A percentile compares a stretch with the other conserved stretches of the same genome.
Conservation (phyloP, 768 basidiomycete genomes). For the Lactarius hengduanensis region DNA sequence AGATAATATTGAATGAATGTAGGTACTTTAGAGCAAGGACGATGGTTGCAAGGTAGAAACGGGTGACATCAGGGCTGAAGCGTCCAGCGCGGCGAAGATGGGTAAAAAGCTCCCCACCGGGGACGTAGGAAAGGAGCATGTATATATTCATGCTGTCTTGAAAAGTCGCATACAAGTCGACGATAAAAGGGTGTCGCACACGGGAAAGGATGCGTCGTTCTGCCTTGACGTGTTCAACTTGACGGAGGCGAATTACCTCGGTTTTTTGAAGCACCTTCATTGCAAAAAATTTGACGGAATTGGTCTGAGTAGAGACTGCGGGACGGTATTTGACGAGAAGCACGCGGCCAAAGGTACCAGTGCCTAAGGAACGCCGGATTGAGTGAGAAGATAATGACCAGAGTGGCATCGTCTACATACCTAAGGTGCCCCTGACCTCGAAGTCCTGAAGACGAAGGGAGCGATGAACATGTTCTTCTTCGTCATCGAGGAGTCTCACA, state of each 20-base stretch:
- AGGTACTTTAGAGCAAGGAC: conserved; percentile 93
- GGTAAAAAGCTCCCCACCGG: conserved; percentile 97
- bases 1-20: conserved; percentile 96
- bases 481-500: conserved; percentile 63
- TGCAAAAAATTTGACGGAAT: conserved; percentile 66
- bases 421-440: conserved; percentile 75
- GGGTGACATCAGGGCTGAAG: conserved; percentile 95
- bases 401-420: conserved; percentile 39
- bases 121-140: conserved; percentile 95
- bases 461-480: conserved; percentile 61
- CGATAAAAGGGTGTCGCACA: conserved; percentile 92
- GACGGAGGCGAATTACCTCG: conserved; percentile 84
- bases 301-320: conserved; percentile 43
- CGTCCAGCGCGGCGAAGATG: conserved; percentile 91
- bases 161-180: conserved; percentile 93
- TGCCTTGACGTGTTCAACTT: conserved; percentile 97
- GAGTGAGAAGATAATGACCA: background rate
- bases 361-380: conserved; percentile 51
- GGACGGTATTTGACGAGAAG: conserved; percentile 77
- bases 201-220: conserved; percentile 92
- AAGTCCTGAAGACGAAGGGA: conserved; percentile 69
- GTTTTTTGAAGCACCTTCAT: conserved; percentile 88
- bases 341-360: conserved; percentile 95
- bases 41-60: conserved; percentile 96
- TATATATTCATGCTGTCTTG: conserved; percentile 97